Conservation (phyloP, 2,329 filamentous ascomycete genomes). For the Diplocarpon mali region DNA sequence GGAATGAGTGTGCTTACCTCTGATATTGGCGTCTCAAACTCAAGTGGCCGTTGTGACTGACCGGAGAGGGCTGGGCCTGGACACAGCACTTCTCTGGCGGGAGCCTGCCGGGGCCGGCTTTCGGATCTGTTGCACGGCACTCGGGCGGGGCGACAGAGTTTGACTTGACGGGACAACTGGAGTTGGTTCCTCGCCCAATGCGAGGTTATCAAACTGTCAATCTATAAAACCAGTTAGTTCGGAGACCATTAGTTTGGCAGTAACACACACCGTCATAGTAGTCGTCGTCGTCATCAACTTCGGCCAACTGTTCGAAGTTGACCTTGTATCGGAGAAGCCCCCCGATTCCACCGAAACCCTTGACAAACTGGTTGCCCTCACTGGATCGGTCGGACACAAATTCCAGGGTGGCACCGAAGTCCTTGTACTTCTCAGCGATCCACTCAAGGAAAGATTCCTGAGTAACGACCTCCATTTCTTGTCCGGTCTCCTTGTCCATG, state of each 20-base stretch:
- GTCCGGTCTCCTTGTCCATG: slow-evolving; percentile 88
- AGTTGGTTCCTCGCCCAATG: slow-evolving; percentile 73
- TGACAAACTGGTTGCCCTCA: slow-evolving; percentile 99
- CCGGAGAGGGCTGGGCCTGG: slow-evolving; percentile 57
- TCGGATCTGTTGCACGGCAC: slow-evolving; percentile 34
- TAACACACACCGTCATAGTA: slow-evolving; percentile 59
- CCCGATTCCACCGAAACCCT: slow-evolving; percentile 97
- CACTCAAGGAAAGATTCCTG: slow-evolving; percentile 96
- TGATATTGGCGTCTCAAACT: slow-evolving; percentile 23
- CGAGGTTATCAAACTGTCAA: slow-evolving; percentile 88
- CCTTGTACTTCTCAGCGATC: slow-evolving; percentile 97
- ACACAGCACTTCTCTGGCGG: slow-evolving; percentile 32
- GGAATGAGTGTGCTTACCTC: slow-evolving; percentile 10
- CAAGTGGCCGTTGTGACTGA: slow-evolving; percentile 46
- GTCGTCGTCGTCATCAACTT: slow-evolving; percentile 83
- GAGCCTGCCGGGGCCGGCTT: slow-evolving; percentile 27
- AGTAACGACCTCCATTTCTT: slow-evolving; percentile 91
- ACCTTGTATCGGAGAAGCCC: slow-evolving; percentile 98
- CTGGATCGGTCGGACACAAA: slow-evolving; percentile 97
- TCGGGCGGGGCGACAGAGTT: slow-evolving; percentile 33
- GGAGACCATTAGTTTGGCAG: neutral
- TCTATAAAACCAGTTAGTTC: slow-evolving; percentile 35
- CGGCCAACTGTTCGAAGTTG: slow-evolving; percentile 98
- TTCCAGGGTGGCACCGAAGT: slow-evolving; percentile 90
- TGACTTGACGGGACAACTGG: slow-evolving; percentile 41